Conservation (phyloP, 1,284 basidiomycete species). For the Ganoderma meredithae region DNA sequence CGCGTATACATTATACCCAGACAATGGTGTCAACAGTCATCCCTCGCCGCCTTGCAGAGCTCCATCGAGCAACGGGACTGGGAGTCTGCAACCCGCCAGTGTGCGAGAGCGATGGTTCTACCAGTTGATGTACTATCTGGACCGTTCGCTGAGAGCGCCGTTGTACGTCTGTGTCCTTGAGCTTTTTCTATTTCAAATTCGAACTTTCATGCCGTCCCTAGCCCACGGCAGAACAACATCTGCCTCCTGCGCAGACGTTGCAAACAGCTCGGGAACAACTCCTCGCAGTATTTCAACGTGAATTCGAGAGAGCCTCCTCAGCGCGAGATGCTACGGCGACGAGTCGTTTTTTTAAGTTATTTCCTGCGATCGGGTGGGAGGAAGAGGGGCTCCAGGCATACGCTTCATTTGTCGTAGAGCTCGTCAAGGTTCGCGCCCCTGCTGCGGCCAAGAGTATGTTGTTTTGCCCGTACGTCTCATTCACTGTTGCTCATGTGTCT, state of each 20-base stretch:
- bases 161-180: conserved; percentile 62
- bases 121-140: conserved; percentile 82
- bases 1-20: conserved; percentile 10
- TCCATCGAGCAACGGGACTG: conserved; percentile 91
- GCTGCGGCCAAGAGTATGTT: conserved; percentile 80
- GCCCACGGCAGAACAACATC: conserved; percentile 90
- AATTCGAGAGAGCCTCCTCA: conserved; percentile 83
- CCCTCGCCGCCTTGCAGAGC: conserved; percentile 76
- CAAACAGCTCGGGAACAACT: conserved; percentile 79
- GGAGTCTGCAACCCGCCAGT: conserved; percentile 93
- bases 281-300: conserved; percentile 77
- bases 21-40: conserved; percentile 59
- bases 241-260: conserved; percentile 87
- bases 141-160: conserved; percentile 86
- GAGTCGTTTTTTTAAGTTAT: conserved; percentile 95
- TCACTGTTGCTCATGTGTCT: conserved; percentile 15
- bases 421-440: conserved; percentile 83
- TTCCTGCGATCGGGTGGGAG: conserved; percentile 92
- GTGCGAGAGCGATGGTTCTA: conserved; percentile 88
- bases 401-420: conserved; percentile 90
- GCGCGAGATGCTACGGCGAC: conserved; percentile 87
- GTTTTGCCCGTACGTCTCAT: conserved; percentile 9
- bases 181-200: no score
- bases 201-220: conserved; percentile 43
- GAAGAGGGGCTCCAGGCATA: conserved; percentile 95